Evolutionary conservation across 805 yeast genomes (phyloP), one percentile per base, ranked within the genome.

Genomic region (Starmerella tilneyi): DNA sequence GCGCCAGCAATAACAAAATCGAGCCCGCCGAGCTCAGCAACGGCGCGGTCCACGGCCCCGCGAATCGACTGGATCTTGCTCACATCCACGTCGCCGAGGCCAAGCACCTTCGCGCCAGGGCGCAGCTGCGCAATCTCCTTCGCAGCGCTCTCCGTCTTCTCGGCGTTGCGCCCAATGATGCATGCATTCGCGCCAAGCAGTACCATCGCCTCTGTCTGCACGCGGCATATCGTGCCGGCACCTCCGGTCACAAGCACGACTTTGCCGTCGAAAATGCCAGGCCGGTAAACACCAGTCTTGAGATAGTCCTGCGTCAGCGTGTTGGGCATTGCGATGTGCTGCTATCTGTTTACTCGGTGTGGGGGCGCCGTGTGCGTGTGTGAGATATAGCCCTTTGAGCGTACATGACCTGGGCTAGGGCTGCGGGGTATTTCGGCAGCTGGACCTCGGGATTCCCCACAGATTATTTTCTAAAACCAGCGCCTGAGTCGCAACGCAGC

Each of bases 171-270:
- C 3, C 97, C 96, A 23, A 89, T 62, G 35, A 89, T 81, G 5
- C 83, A 83, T 13, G 94, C 94, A 57, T 84, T 70, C 44, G 95
- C 92, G 5, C 97, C 97, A 9, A 89, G 66, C 15, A 75, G 64
- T 3, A 85, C 81, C 64, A 89, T 52, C 0, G 94, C 94, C 60
- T 84, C 94, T 0, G 82, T 75, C 62, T 88, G 96, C 5, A 82
- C 89, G 39, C 92, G 69, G 63, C 96, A 88, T 45, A 89, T 88
- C n/a, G 94, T 78, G 11, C 96, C 96, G 2, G 96, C 92, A 12
- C 96, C 96, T 5, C 97, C 97, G 1, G 97, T 89, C 43, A 85
- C 84, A 54, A 88, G 82, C 5, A 78, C 92, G 2, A 84, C 95
- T 61, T 86, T 86, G 12, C 82, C 94, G 47, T 76, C 71, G 67